Evolutionary conservation across 148 eudicot genomes (phyloP).

Genomic region (Diospyros kaki): DNA sequence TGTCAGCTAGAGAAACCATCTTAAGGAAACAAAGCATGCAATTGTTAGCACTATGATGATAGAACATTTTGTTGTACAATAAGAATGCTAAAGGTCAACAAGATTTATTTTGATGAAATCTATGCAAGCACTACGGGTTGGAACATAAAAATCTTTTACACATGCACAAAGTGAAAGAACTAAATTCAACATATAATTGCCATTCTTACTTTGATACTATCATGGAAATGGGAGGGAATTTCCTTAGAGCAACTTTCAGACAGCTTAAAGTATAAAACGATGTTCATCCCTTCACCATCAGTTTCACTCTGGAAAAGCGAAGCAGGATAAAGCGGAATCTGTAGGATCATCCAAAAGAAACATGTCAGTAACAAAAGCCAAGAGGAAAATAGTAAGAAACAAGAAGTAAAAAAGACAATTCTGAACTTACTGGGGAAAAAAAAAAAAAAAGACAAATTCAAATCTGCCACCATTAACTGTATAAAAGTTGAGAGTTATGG

Average conservation of each 20-base stretch:
- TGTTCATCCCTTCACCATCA: slow-evolving; percentile 90
- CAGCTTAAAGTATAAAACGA: slow-evolving; percentile 84
- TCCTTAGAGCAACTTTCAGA: slow-evolving; percentile 71
- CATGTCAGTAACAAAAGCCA: not conserved
- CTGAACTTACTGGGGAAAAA: too few species aligned
- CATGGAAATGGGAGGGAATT: slow-evolving; percentile 66
- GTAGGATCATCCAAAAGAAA: slow-evolving; percentile 20
- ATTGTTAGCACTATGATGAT: not conserved
- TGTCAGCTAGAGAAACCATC: not conserved
- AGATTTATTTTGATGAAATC: too few species aligned
- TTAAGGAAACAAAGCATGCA: not conserved
- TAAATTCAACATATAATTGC: not conserved
- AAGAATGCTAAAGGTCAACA: too few species aligned
- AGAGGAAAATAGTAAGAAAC: slow-evolving; percentile 2
- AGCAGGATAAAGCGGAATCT: slow-evolving; percentile 87
- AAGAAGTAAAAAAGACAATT: too few species aligned
- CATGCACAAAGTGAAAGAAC: not conserved
- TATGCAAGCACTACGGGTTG: too few species aligned
- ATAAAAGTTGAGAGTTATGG: too few species aligned
- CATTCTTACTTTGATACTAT: slow-evolving; percentile 62
- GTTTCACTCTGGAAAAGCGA: slow-evolving; percentile 72
- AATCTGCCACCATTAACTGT: too few species aligned
- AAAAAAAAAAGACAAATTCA: too few species aligned
- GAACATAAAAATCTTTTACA: too few species aligned
- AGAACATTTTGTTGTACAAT: not conserved